Base-by-base conservation (phyloP, 345 rosid genomes). In the Gossypium longicalyx region DNA sequence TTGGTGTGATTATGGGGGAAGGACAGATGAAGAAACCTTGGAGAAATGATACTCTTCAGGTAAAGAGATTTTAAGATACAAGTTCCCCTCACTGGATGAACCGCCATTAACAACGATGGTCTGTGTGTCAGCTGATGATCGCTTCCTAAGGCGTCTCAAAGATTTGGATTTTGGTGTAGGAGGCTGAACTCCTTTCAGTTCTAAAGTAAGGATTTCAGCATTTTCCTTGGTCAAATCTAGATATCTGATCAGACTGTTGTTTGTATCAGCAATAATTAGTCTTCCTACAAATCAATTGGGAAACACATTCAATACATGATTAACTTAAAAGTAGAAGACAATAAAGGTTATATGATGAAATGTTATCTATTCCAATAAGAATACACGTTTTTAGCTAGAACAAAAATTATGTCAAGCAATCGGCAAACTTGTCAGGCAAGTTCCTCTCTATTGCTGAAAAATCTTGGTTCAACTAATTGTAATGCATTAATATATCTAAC, bases 31-130 rank as follows among this genome's bases (percentile, higher is more conserved):
- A 64, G 61, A 29, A 53, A 94, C 98, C 92, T 90, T 90, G 16
- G 98, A 94, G 90, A 92, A 92, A 84, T 89, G 97, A 83, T 87
- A 94, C 29, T 83, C 97, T 71, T 83, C 87, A 20, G 93, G 97
- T 66, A 90, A 70, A 74, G 93, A 92, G 75, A 94, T 85, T 77
- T 86, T 82, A 68, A 94, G 78, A 78, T 60, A 74, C 54, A 92
- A 82, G 70, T 87, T 87, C 57, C 97, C 98, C 78, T 87, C 88
- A 0, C 63, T 79, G 72, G 98, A 86, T 29, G 91, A 87, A 72
- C 85, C 77, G 6, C 93, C 83, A 70, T 87, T 81, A 53, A 86
- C 87, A 64, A 74, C 80, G 48, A 91, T 77, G 53, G 84, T 86
- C 84, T 83, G 84, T 54, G 92, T 84, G 73, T 94, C 97, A 15